Evolutionary conservation across 2,329 filamentous ascomycete genomes (phyloP).

Genomic region (Nigrospora osmanthi): DNA sequence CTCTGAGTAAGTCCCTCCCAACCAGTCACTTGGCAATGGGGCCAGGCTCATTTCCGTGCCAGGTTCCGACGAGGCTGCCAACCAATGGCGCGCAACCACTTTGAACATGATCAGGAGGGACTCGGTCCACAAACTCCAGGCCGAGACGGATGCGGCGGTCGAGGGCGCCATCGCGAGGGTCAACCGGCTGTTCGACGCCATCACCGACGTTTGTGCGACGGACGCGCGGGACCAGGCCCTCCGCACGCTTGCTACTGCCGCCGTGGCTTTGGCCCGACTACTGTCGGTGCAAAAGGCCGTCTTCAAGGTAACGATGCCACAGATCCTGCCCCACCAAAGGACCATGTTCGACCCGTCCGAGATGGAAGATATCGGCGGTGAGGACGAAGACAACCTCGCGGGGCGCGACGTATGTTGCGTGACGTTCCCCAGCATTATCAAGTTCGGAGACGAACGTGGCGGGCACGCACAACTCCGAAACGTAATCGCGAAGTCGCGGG

Average conservation of each 20-base stretch:
- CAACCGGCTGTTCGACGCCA: constrained; percentile 39
- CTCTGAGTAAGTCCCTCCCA: constrained; percentile 26
- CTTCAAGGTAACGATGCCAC: constrained; percentile 48
- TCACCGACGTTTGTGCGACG: constrained; percentile 33
- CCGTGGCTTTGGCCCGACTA: constrained; percentile 48
- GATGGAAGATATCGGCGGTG: constrained; percentile 61
- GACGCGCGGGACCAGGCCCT: constrained; percentile 44
- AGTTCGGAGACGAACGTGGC: constrained; percentile 58
- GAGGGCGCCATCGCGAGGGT: constrained; percentile 36
- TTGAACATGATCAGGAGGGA: constrained; percentile 51
- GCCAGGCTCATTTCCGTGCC: constrained; percentile 12
- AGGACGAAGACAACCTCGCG: constrained; percentile 47
- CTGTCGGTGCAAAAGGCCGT: constrained; percentile 52
- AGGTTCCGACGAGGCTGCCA: constrained; percentile 45
- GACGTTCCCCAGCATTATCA: constrained; percentile 57
- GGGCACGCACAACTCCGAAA: constrained; percentile 53
- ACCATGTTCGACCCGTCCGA: constrained; percentile 47
- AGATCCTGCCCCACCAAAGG: constrained; percentile 42
- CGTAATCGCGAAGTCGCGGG: constrained; percentile 58
- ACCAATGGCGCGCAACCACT: constrained; percentile 61
- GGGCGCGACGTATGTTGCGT: constrained; percentile 52
- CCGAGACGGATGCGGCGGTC: constrained; percentile 33
- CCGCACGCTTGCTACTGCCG: constrained; percentile 40
- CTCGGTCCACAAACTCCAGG: constrained; percentile 34
- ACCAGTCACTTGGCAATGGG: neutral